Base-by-base conservation (phyloP, 1,139 yeast genomes). In the Kodamaea ohmeri region DNA sequence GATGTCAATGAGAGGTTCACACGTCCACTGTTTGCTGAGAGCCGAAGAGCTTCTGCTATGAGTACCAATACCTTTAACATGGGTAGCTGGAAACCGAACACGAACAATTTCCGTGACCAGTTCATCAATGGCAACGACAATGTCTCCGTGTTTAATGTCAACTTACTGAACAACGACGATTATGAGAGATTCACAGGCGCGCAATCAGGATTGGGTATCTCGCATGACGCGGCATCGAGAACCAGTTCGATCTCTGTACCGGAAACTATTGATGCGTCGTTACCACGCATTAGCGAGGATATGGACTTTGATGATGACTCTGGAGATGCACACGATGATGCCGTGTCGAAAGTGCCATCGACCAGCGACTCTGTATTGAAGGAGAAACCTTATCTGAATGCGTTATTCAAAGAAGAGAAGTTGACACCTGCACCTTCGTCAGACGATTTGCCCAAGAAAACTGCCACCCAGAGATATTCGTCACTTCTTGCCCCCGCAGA, bases 51-150 rank as follows among this genome's bases (percentile, higher is more conserved):
- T 9, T 67, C 74, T 1, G 62, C 71, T 3, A 56, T 60, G 58
- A 66, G 71, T 41, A 60, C 63, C 3, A 58, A 52, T 26, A 61
- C 76, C 22, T 53, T 73, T 49, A 71, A 64, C 42, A 63, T 75
- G 63, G 80, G 80, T 2, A 61, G 60, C 14, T 75, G 80, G 80
- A 65, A 67, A 42, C 80, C 80, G 3, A 68, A 73, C 44, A 73
- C 80, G 8, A 66, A 62, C 32, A 64, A 61, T 37, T 74, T 56
- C 52, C 62, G 81, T 37, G 79, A 73, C 44, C 72, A 70, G 40
- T 76, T 76, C 42, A 73, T 76, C 27, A 64, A 60, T 46, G 76
- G 67, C 36, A 70, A 67, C 46, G 74, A 71, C 44, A 63, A 61
- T 41, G 76, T 67, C 39, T 67, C 73, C 0, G 53, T 55, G 14